Percentiles rank a stretch among this genome's conserved stretches.
Evolutionary conservation across 495 filamentous ascomycete species (phyloP).

Genomic region (Hyaloscypha hepaticicola): DNA sequence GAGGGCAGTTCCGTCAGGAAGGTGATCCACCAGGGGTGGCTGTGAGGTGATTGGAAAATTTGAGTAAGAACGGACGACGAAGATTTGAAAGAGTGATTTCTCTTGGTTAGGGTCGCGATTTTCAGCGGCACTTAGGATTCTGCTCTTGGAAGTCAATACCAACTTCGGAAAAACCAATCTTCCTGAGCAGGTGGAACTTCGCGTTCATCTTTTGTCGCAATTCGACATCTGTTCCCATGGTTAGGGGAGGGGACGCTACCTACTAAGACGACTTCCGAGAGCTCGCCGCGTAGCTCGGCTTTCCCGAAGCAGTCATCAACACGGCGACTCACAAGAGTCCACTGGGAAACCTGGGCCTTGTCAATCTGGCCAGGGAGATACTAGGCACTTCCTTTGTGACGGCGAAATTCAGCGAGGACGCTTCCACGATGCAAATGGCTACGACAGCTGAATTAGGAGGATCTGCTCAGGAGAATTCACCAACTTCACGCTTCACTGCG

Average conservation of each 20-base stretch:
- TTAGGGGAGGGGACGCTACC: not conserved
- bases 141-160: not conserved
- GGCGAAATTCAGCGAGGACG: not conserved
- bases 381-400: conserved; percentile 6
- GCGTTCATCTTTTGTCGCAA: not conserved
- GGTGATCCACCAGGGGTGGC: not conserved
- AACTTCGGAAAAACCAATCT: not conserved
- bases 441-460: conserved; percentile 11
- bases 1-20: not conserved
- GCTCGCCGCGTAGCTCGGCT: not conserved
- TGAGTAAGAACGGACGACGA: not conserved
- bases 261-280: not conserved
- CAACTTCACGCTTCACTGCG: conserved; percentile 32
- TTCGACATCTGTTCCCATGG: not conserved
- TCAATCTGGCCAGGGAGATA: conserved; percentile 20
- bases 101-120: not conserved
- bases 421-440: conserved; percentile 13
- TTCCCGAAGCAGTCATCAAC: not conserved
- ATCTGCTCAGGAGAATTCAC: conserved; percentile 20
- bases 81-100: not conserved
- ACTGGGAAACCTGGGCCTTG: conserved; percentile 15
- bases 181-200: not conserved
- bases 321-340: conserved; percentile 11
- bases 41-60: not conserved
- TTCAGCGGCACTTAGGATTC: not conserved